Evolutionary conservation across 345 rosid species (phyloP).

Genomic region (Lepidium africanum): DNA sequence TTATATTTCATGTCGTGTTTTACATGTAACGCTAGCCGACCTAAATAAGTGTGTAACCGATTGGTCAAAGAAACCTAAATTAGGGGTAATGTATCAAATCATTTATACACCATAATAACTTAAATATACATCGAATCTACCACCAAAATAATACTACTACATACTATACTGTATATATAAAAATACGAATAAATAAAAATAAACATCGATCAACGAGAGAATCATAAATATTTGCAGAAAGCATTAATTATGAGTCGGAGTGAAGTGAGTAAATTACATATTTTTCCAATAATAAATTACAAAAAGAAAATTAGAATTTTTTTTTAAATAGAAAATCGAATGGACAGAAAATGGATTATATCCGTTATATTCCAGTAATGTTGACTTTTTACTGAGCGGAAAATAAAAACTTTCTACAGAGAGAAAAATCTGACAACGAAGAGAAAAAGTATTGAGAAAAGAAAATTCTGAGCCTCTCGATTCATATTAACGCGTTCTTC

Average conservation of each 20-base stretch:
- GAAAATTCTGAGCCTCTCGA: conserved; percentile 21
- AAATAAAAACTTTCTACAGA: neutral
- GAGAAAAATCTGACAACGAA: conserved; percentile 21
- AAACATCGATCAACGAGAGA: conserved; percentile 7
- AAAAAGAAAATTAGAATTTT: neutral
- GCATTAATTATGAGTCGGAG: conserved; percentile 6
- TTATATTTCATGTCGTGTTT: neutral
- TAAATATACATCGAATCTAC: neutral
- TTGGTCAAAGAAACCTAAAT: conserved; percentile 17
- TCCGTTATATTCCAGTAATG: conserved; percentile 19
- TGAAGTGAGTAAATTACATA: neutral
- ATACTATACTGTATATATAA: too few species aligned
- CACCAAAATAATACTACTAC: too few species aligned
- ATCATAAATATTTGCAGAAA: conserved; percentile 10
- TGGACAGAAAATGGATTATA: conserved; percentile 2
- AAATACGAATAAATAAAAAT: neutral
- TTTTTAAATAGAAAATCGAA: neutral
- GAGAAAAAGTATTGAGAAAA: neutral
- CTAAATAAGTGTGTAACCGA: neutral
- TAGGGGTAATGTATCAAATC: neutral
- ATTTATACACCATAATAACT: neutral
- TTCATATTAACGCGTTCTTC: conserved; percentile 20
- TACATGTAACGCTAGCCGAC: conserved; percentile 10
- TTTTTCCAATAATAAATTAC: neutral
- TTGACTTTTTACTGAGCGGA: conserved; percentile 8